Base-by-base conservation (phyloP, 2,329 filamentous ascomycete genomes). In the Pyrenochaeta sp. region DNA sequence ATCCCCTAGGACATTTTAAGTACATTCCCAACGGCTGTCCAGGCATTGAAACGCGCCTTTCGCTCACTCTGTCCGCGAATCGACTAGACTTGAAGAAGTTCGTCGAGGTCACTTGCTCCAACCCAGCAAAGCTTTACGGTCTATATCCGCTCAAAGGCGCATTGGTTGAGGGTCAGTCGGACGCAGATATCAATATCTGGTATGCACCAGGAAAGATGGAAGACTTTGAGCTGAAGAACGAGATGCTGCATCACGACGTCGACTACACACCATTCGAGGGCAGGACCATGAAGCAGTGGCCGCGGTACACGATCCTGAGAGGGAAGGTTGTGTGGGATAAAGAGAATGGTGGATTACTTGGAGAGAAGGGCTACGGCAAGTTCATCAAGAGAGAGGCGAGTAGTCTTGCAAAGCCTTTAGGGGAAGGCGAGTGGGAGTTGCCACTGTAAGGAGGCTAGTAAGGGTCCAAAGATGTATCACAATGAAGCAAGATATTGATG, bases 261-360 rank as follows among this genome's bases (percentile, higher is more conserved):
- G 86, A 89, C 66, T 88, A 89, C 66, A 88, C 86, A 8, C 86
- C 86, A 0, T 89, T 84, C 64, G 86, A 89, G 68, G 86, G 86
- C 0, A 79, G 78, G 48, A 75, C 67, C n/a, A 67, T 89, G 40
- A 79, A 78, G 28, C 85, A 89, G 56, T 89, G 87, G 86, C 86
- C 86, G 10, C 78, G 86, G 22, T 88, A 84, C 66, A 88, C 86
- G 0, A 78, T 89, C 7, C 62, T 90, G 42, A 74, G 87, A 54
- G 87, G 87, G 0, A 74, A 83, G 59, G 80, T 89, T 0, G 83
- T 88, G 1, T 89, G 84, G 85, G 84, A 85, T 61, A 79, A 80
- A 37, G 83, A 85, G 13, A 74, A 79, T n/a, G 83, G 78, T 1
- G 85, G 85, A 45, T 85, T 39, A 64, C 22, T 84, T 9, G 84